These are phyloP conservation scores for Guillardia theta DNA, from an alignment of 78 protist species.

Conservation along the genomic window DNA sequence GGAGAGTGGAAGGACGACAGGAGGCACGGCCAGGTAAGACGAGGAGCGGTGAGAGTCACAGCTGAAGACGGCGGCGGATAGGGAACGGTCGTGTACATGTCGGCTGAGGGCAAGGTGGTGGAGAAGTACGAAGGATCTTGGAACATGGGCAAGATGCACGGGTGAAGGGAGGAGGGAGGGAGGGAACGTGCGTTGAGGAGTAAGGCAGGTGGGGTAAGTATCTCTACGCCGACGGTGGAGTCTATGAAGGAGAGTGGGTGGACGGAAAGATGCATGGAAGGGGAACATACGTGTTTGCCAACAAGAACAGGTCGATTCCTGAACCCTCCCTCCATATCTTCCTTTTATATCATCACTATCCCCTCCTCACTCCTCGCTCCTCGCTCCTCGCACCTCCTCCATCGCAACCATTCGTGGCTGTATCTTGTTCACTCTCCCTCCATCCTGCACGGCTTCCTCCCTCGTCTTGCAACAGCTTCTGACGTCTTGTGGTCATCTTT, in stretches of 20 bases:
- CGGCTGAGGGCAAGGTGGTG: constrained; percentile 19
- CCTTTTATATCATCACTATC: too few species aligned
- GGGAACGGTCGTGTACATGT: constrained; percentile 46
- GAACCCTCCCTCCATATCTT: too few species aligned
- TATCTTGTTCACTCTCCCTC: neutral
- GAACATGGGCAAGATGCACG: constrained; percentile 8
- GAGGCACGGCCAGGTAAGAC: constrained; percentile 41
- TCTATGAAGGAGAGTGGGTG: constrained; percentile 78
- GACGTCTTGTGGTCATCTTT: too few species aligned
- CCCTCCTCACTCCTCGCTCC: too few species aligned
- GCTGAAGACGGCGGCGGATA: too few species aligned
- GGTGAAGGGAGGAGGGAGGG: too few species aligned
- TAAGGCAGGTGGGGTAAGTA: too few species aligned
- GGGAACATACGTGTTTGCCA: constrained; percentile 62
- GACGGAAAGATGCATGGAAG: constrained; percentile 73
- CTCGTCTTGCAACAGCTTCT: too few species aligned
- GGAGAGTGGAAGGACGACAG: constrained; percentile 63
- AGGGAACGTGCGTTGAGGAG: too few species aligned
- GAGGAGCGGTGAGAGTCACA: too few species aligned
- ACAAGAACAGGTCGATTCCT: constrained; percentile 67
- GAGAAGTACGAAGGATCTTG: constrained; percentile 64
- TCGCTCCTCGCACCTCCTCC: neutral
- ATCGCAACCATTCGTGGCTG: neutral
- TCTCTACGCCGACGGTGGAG: constrained; percentile 62
- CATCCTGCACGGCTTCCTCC: too few species aligned